phyloP scores from a whole-genome alignment of 257 asterid genomes.

The Solanum chilense region DNA sequence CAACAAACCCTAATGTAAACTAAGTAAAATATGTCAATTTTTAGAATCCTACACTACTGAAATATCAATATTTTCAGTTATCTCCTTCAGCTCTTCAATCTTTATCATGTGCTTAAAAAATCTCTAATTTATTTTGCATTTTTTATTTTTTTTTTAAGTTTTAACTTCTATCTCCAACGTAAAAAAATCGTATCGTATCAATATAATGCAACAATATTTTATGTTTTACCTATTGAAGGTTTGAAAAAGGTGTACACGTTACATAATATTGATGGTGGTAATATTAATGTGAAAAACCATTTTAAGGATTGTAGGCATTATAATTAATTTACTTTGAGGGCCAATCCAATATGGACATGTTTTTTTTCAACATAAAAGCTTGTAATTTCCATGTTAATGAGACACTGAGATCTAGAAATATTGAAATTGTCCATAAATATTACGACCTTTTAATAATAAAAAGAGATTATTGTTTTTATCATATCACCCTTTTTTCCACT shows the following conservation, averaged over 20 bases:
- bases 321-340: not conserved
- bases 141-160: not conserved
- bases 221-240: not conserved
- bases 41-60: slow-evolving; percentile 36
- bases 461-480: slow-evolving; percentile 14
- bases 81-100: slow-evolving; percentile 20
- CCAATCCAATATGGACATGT: slow-evolving; percentile 1
- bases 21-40: too few relatives aligned
- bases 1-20: too few relatives aligned
- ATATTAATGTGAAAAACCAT: not conserved
- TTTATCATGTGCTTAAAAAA: not conserved
- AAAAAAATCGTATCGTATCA: not conserved
- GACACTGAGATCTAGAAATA: slow-evolving; percentile 52
- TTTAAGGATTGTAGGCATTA: not conserved
- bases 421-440: slow-evolving; percentile 28
- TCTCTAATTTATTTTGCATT: not conserved
- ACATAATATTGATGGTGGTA: not conserved
- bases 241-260: not conserved
- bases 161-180: not conserved
- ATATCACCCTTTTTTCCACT: slow-evolving; percentile 12
- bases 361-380: slow-evolving; percentile 4
- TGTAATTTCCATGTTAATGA: slow-evolving; percentile 23
- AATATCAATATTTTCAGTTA: slow-evolving; percentile 3
- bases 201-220: not conserved
- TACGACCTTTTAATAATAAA: slow-evolving; percentile 20